Base-by-base conservation (phyloP, 140 eudicot species). In the Cichorium intybus region DNA sequence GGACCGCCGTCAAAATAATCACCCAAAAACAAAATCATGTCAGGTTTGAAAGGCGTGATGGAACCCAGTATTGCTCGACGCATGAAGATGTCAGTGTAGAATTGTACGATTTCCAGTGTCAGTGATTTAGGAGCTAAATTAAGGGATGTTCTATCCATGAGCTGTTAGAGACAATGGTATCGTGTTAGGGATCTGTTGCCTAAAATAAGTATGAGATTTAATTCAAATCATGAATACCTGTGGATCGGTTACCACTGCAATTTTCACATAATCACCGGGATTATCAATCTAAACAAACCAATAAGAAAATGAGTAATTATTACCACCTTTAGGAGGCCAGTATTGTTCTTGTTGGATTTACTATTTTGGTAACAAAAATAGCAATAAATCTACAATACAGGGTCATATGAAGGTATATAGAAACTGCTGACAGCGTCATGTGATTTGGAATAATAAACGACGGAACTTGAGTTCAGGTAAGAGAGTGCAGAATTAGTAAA, bases 1-100 rank as follows among this genome's bases (percentile, higher is more conserved):
- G 66, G 80, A 0, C 99, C 95, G 6, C 99, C 99, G 57, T 93
- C 97, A 60, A 93, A 89, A 75, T 86, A 84, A 80, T 93, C 99
- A 66, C 99, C 99, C 74, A 93, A 68, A 81, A 93, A 93, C 81
- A 89, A 74, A 60, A 86, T 72, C 48, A 79, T 78, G 71, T 93
- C 97, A 34, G 99, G 97, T 67, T 89, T 74, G 62, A 82, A 70
- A 37, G 99, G 95, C 65, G 80, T 64, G 55, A 93, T 68, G 33
- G 99, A 84, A 48, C 86, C 76, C 41, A 85, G 53, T 50, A 88
- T 79, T 51, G 95, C 95, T 74, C 99, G 84, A 54, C 97, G 97
- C 97, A 93, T 93, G 75, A 50, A 93, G 51, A 93, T 46, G 72
- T 89, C 95, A 4, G 97, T 75, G 52, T 89, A 94, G 80, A 94